These are phyloP conservation scores for Skeletonema grethae DNA, from an alignment of 108 stramenopile genomes.

Conservation along the genomic window DNA sequence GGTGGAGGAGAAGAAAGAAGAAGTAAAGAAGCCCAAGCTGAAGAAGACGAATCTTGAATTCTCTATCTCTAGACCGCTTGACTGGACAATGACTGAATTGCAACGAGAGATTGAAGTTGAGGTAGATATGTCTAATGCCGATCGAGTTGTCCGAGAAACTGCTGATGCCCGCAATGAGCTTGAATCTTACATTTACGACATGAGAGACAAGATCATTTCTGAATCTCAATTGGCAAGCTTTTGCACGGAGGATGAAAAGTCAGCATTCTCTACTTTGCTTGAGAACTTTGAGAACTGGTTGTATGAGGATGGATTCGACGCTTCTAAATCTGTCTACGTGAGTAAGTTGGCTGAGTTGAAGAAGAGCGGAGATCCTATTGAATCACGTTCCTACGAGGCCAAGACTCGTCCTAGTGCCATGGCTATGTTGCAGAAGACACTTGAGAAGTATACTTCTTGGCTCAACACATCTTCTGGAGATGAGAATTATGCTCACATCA, in stretches of 20 bases:
- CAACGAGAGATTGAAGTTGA: conserved; percentile 82
- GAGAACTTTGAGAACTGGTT: conserved; percentile 96
- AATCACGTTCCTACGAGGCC: conserved; percentile 80
- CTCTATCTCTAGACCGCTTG: conserved; percentile 63
- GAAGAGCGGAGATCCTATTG: conserved; percentile 87
- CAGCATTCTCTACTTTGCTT: conserved; percentile 62
- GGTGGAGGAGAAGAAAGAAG: conserved; percentile 38
- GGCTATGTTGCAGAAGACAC: conserved; percentile 66
- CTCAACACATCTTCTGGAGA: conserved; percentile 72
- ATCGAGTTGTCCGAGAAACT: conserved; percentile 93
- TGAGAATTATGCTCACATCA: conserved; percentile 89
- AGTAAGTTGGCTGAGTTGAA: conserved; percentile 89
- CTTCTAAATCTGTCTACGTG: conserved; percentile 89
- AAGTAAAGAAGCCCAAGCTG: conserved; percentile 88
- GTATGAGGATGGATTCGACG: conserved; percentile 98
- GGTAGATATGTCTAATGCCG: conserved; percentile 85
- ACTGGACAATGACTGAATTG: conserved; percentile 83
- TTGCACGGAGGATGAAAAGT: conserved; percentile 85
- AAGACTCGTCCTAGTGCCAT: conserved; percentile 73
- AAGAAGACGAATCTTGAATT: conserved; percentile 90
- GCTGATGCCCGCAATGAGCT: conserved; percentile 97
- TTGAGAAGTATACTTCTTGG: conserved; percentile 89
- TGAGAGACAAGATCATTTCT: conserved; percentile 95
- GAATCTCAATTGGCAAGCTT: conserved; percentile 76
- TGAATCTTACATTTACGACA: conserved; percentile 97